Base-by-base conservation (phyloP, 345 rosid genomes). In the Draba incana region DNA sequence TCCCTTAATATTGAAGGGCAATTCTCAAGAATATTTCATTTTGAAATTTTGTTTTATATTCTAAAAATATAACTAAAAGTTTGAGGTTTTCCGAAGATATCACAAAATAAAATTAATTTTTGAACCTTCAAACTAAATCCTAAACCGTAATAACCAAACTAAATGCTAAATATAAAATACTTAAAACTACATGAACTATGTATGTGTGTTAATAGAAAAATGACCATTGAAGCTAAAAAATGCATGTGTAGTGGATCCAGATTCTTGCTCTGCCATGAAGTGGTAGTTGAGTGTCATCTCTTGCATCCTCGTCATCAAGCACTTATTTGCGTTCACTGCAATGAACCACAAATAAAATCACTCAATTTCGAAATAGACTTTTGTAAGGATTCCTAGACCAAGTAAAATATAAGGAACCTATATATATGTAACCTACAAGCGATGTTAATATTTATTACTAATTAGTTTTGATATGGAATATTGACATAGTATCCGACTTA, bases 181-280 rank as follows among this genome's bases (percentile, higher is more conserved):
- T 20, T 20, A 20, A 20, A 20, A 20, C 20, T 20, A 20, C 20
- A 20, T 15, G 50, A 15, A 20, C 10, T 47, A 10, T 48, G 15
- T 11, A 24, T 14, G 49, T 39, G 10, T 12, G 11, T 43, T 44
- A 10, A 39, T 72, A 48, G 2, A 1, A 51, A 16, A 16, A 28
- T 49, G 39, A 76, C 79, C 79, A 37, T 76, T 76, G 59, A 76
- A 76, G 50, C 79, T 66, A 54, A 76, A 76, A 35, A 76, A 76
- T 10, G 75, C 75, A 58, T 70, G 71, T 38, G 62, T 76, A 54
- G 38, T 56, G 15, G 57, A 70, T 64, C 79, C 79, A 24, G 74
- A 71, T 64, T 76, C 63, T 76, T 76, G 79, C 30, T 76, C 79
- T 35, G 60, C 79, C 70, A 59, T 76, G 59, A 76, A 76, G 68